These are phyloP conservation scores for Citrus inodora DNA, from an alignment of 345 rosid genomes.

Conservation along the genomic window DNA sequence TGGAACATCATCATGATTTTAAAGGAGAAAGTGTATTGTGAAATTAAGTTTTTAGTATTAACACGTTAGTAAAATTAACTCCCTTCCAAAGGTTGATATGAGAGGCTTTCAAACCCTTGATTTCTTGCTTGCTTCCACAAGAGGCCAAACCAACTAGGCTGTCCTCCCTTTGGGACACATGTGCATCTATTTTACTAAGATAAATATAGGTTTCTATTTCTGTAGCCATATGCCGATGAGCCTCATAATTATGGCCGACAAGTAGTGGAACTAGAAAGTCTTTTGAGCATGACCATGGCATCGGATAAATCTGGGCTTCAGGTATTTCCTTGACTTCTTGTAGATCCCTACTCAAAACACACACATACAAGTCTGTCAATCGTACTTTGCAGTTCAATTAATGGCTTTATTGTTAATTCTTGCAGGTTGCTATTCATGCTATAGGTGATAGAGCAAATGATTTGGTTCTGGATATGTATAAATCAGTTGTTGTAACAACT, in stretches of 20 bases:
- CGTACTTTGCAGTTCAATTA: not conserved
- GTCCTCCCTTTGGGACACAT: not conserved
- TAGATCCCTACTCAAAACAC: not conserved
- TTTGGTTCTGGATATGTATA: constrained; percentile 61
- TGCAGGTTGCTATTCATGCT: constrained; percentile 90
- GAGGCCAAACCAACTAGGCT: not conserved
- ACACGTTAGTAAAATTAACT: too few species aligned
- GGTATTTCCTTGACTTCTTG: constrained; percentile 33
- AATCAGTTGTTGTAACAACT: constrained; percentile 49
- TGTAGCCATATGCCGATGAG: constrained; percentile 69
- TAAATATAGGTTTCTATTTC: not conserved
- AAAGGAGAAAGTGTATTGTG: not conserved
- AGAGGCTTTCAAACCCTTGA: too few species aligned
- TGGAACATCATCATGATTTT: not conserved
- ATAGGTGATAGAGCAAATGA: constrained; percentile 92
- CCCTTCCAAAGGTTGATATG: too few species aligned
- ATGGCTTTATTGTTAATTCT: constrained; percentile 14
- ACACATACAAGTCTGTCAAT: not conserved
- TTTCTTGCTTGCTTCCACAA: too few species aligned
- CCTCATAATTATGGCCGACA: constrained; percentile 70
- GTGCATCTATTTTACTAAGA: not conserved
- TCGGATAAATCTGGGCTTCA: constrained; percentile 81
- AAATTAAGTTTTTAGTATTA: not conserved
- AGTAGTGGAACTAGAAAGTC: constrained; percentile 50
- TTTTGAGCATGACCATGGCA: constrained; percentile 64